These are phyloP conservation scores for Phytophthora pinifolia DNA, from an alignment of 352 stramenopile genomes.

Conservation along the genomic window DNA sequence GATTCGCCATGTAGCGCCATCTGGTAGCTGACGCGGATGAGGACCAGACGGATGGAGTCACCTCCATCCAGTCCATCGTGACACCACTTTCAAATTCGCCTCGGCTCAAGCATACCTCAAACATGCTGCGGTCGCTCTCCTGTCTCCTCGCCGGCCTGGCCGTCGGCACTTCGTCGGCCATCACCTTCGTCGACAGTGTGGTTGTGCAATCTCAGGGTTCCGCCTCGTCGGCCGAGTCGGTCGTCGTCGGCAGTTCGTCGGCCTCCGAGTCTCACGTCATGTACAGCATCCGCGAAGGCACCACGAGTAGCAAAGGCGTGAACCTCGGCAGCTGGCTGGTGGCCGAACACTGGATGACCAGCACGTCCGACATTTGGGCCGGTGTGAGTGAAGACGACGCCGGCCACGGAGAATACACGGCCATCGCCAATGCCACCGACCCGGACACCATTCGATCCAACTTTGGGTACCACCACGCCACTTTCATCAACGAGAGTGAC, in stretches of 20 bases:
- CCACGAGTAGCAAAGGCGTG: conserved; percentile 52
- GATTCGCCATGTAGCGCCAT: too few relatives aligned
- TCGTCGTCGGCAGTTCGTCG: conserved; percentile 11
- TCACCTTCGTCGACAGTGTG: conserved; percentile 26
- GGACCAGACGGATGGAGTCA: conserved; percentile 9
- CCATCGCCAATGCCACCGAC: conserved; percentile 45
- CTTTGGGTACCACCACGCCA: conserved; percentile 55
- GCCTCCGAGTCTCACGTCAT: conserved; percentile 43
- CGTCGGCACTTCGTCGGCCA: conserved; percentile 1
- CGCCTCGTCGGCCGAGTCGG: neutral
- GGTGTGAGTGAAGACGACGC: conserved; percentile 28
- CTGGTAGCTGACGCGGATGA: too few relatives aligned
- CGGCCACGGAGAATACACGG: conserved; percentile 56
- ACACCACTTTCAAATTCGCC: conserved; percentile 20
- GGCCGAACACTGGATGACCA: conserved; percentile 81
- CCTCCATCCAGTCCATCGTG: conserved; percentile 8
- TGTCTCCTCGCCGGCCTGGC: conserved; percentile 7
- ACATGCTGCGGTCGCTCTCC: conserved; percentile 20
- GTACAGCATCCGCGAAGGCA: conserved; percentile 54
- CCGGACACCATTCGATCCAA: conserved; percentile 38
- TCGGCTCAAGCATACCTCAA: neutral
- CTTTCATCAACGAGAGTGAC: conserved; percentile 71
- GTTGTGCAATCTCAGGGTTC: conserved; percentile 13
- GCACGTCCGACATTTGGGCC: conserved; percentile 52
- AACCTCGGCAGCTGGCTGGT: conserved; percentile 83